These are phyloP conservation scores for Pestalotiopsis sp. DNA, from an alignment of 2,329 filamentous ascomycete species.

Conservation along the genomic window DNA sequence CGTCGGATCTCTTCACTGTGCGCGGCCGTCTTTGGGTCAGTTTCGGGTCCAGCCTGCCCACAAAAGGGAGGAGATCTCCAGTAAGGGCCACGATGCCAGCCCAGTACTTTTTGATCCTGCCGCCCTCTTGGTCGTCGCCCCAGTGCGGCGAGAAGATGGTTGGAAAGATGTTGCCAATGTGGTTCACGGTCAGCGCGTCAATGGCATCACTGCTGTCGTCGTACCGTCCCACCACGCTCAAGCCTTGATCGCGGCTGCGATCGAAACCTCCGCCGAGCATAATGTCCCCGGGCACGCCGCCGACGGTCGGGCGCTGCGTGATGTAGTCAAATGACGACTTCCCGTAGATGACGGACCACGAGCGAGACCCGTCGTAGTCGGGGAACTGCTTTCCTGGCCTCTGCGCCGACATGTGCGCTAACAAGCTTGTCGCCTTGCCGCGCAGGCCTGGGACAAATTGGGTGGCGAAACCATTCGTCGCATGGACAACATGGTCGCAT, in stretches of 20 bases:
- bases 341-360: constrained; percentile 54
- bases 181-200: constrained; percentile 41
- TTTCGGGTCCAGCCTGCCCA: constrained; percentile 43
- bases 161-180: constrained; percentile 44
- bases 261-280: constrained; percentile 59
- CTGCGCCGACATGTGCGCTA: constrained; percentile 56
- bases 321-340: constrained; percentile 52
- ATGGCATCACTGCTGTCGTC: constrained; percentile 42
- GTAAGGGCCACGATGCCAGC: constrained; percentile 51
- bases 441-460: constrained; percentile 54
- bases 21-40: constrained; percentile 29
- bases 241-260: constrained; percentile 42
- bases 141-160: constrained; percentile 43
- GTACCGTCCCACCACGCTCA: constrained; percentile 48
- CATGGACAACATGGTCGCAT: constrained; percentile 56
- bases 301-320: constrained; percentile 43
- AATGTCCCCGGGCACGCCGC: constrained; percentile 41
- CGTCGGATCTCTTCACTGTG: not conserved
- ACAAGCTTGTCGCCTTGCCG: constrained; percentile 45
- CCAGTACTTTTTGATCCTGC: constrained; percentile 46
- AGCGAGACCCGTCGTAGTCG: constrained; percentile 36
- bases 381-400: constrained; percentile 39
- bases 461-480: constrained; percentile 57
- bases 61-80: constrained; percentile 52
- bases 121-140: constrained; percentile 29